Conservation (phyloP, 2,329 filamentous ascomycete genomes). For the Colletotrichum theobromicola region DNA sequence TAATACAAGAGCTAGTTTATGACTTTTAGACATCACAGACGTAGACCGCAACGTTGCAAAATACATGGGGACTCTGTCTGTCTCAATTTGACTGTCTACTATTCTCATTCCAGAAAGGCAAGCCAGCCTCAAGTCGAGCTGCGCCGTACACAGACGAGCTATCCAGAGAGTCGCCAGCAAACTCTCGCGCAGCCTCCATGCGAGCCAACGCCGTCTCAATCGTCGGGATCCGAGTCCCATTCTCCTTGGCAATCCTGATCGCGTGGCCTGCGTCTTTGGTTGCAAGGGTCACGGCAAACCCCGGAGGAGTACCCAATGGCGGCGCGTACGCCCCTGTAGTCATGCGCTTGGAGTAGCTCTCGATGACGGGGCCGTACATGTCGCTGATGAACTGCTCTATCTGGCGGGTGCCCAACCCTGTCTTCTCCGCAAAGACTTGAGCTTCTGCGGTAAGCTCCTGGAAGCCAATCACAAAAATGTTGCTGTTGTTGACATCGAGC, state of each 20-base stretch:
- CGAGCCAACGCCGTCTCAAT: slow-evolving; percentile 9
- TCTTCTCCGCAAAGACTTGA: slow-evolving; percentile 35
- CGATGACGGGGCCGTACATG: slow-evolving; percentile 32
- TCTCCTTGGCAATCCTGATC: slow-evolving; percentile 6
- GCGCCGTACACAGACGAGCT: slow-evolving; percentile 13
- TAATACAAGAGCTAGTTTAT: background rate
- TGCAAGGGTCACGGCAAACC: slow-evolving; percentile 11
- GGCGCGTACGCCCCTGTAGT: slow-evolving; percentile 32
- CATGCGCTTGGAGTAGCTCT: slow-evolving; percentile 31
- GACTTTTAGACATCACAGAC: background rate
- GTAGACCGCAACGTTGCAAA: background rate
- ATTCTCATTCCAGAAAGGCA: slow-evolving; percentile 18
- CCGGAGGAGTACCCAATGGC: slow-evolving; percentile 7
- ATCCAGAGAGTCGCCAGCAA: slow-evolving; percentile 11
- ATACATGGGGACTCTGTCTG: background rate
- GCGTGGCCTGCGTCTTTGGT: slow-evolving; percentile 13
- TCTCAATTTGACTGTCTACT: slow-evolving; percentile 11
- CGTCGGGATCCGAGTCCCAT: slow-evolving; percentile 1
- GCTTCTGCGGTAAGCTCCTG: slow-evolving; percentile 33
- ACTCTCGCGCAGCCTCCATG: slow-evolving; percentile 8
- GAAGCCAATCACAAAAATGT: slow-evolving; percentile 34
- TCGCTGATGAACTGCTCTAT: slow-evolving; percentile 31
- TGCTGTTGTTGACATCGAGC: slow-evolving; percentile 25
- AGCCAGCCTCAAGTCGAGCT: slow-evolving; percentile 5
- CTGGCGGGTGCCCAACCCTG: slow-evolving; percentile 25